Evolutionary conservation across 2,329 filamentous ascomycete species (phyloP).

Genomic region (Fusarium subglutinans): DNA sequence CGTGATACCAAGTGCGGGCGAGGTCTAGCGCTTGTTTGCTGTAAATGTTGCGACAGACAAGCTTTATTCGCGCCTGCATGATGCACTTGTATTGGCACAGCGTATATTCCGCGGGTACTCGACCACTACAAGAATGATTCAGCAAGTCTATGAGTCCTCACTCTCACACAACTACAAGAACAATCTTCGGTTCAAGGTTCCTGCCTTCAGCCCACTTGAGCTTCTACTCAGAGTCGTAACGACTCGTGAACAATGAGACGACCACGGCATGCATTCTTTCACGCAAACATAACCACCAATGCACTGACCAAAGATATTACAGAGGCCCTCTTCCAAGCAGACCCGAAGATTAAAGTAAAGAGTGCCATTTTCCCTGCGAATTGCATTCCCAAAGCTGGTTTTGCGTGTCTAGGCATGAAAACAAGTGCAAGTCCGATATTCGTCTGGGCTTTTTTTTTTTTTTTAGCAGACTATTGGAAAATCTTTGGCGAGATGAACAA

Average conservation of each 20-base stretch:
- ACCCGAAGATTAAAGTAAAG: not conserved
- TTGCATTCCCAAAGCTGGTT: not conserved
- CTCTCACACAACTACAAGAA: rapidly evolving
- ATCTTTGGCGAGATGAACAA: rapidly evolving
- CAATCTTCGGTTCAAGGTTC: not conserved
- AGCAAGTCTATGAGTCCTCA: not conserved
- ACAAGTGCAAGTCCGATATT: not conserved
- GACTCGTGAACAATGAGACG: not conserved
- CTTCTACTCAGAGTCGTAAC: not conserved
- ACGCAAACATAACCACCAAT: not conserved
- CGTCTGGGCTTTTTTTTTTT: no score
- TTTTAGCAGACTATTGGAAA: not conserved
- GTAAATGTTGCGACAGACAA: no score
- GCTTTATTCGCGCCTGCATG: rapidly evolving
- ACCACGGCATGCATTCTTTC: not conserved
- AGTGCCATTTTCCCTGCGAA: rapidly evolving
- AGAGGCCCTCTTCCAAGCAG: not conserved
- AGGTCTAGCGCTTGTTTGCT: no score
- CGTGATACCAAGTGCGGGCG: no score
- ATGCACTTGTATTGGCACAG: rapidly evolving
- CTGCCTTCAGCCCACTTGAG: not conserved
- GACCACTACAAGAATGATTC: not conserved
- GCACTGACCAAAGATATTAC: not conserved
- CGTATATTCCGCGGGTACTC: not conserved
- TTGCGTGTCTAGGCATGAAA: not conserved